Conservation (phyloP, 805 yeast species). For the Candida verbasci region DNA sequence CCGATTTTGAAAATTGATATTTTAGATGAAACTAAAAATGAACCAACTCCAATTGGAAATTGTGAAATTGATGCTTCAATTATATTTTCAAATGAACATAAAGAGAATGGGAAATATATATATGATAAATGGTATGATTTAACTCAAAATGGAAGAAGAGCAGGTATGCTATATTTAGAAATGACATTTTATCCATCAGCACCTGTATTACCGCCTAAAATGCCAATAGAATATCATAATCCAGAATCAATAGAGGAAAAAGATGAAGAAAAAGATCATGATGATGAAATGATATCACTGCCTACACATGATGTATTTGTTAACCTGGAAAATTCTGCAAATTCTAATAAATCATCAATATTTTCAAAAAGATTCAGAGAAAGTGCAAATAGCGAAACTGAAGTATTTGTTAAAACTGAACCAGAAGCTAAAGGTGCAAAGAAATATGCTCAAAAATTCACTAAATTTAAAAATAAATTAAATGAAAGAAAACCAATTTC, state of each 20-base stretch:
- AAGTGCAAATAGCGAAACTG: slow-evolving; percentile 6
- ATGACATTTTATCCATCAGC: slow-evolving; percentile 81
- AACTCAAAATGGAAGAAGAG: slow-evolving; percentile 61
- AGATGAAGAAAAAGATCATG: slow-evolving; percentile 6
- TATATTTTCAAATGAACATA: slow-evolving; percentile 49
- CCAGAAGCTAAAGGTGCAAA: slow-evolving; percentile 14
- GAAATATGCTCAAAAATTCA: slow-evolving; percentile 23
- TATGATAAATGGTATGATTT: slow-evolving; percentile 83
- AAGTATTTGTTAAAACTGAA: slow-evolving; percentile 10
- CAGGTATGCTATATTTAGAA: slow-evolving; percentile 86
- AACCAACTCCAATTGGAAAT: slow-evolving; percentile 85
- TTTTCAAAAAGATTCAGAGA: slow-evolving; percentile 9
- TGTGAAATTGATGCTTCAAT: slow-evolving; percentile 72
- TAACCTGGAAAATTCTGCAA: slow-evolving; percentile 10
- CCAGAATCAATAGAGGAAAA: slow-evolving; percentile 9
- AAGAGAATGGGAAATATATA: slow-evolving; percentile 59
- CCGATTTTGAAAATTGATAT: slow-evolving; percentile 67
- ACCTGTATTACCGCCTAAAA: slow-evolving; percentile 40
- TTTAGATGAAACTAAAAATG: slow-evolving; percentile 77
- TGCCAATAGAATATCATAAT: slow-evolving; percentile 14
- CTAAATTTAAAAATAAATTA: slow-evolving; percentile 29
- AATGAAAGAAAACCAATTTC: slow-evolving; percentile 32
- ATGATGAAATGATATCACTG: too few relatives aligned
- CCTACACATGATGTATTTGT: slow-evolving; percentile 22
- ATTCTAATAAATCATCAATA: slow-evolving; percentile 11